phyloP scores from a whole-genome alignment of 495 filamentous ascomycete genomes.

The Hypoxylon cercidicola region DNA sequence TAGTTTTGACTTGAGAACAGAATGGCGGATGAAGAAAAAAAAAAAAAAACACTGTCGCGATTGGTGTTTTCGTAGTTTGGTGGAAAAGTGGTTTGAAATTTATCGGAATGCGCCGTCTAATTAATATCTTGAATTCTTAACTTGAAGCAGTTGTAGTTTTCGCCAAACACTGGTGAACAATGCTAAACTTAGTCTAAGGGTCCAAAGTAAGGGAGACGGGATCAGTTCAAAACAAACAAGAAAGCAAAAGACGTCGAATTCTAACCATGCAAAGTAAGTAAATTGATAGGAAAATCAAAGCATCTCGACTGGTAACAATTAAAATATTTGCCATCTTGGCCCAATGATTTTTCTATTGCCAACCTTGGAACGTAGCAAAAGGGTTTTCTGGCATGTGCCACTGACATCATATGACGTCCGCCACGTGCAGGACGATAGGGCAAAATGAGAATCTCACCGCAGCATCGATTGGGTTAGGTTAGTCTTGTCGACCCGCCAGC shows the following conservation, averaged over 20 bases:
- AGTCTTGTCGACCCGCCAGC: too few species aligned
- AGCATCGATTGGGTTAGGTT: too few species aligned
- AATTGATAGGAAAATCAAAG: too few species aligned
- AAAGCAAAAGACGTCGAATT: not conserved
- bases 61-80: not conserved
- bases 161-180: not conserved
- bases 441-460: too few species aligned
- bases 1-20: not conserved
- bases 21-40: too few species aligned
- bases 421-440: slow-evolving; percentile 1
- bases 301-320: not conserved
- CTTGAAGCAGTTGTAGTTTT: not conserved
- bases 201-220: not conserved
- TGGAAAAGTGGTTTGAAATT: not conserved
- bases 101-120: not conserved
- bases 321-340: not conserved
- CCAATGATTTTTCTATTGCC: too few species aligned
- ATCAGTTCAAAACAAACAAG: not conserved
- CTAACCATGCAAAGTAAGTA: not conserved
- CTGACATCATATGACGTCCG: slow-evolving; percentile 2
- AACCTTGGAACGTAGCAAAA: not conserved
- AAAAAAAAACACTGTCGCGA: not conserved
- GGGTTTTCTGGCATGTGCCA: not conserved
- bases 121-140: not conserved
- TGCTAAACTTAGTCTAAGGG: not conserved